phyloP scores from a whole-genome alignment of 2,329 filamentous ascomycete species.

The Cladosporium colombiae region DNA sequence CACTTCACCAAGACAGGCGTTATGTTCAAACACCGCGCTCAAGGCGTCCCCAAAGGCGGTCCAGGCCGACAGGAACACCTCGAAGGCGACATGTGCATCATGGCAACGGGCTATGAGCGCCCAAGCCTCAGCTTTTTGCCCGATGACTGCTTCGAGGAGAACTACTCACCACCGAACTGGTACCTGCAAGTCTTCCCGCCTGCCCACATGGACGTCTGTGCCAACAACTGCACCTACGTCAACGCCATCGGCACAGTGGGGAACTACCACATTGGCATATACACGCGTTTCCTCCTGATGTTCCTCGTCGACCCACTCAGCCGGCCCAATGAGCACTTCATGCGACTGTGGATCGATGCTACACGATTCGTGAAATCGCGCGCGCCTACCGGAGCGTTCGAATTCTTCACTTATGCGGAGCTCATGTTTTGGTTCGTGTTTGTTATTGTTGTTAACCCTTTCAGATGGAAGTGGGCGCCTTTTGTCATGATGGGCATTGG shows the following conservation, averaged over 20 bases:
- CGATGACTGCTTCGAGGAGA: slow-evolving; percentile 68
- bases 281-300: slow-evolving; percentile 83
- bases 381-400: slow-evolving; percentile 74
- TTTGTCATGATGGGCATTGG: slow-evolving; percentile 82
- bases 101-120: slow-evolving; percentile 80
- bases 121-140: slow-evolving; percentile 75
- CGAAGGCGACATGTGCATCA: slow-evolving; percentile 73
- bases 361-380: slow-evolving; percentile 69
- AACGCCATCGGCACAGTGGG: slow-evolving; percentile 79
- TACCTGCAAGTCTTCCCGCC: slow-evolving; percentile 86
- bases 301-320: slow-evolving; percentile 79
- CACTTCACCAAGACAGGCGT: slow-evolving; percentile 65
- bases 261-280: slow-evolving; percentile 88
- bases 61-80: slow-evolving; percentile 68
- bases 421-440: slow-evolving; percentile 84
- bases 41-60: slow-evolving; percentile 74
- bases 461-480: slow-evolving; percentile 84
- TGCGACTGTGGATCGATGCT: slow-evolving; percentile 86
- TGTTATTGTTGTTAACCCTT: slow-evolving; percentile 76
- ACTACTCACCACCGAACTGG: slow-evolving; percentile 81
- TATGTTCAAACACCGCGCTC: slow-evolving; percentile 68
- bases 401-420: slow-evolving; percentile 88
- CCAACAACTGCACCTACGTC: slow-evolving; percentile 82
- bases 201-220: slow-evolving; percentile 68
- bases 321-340: slow-evolving; percentile 69